Base-by-base conservation (phyloP, 2,329 filamentous ascomycete genomes). In the Ophiostoma novo-ulmi region DNA sequence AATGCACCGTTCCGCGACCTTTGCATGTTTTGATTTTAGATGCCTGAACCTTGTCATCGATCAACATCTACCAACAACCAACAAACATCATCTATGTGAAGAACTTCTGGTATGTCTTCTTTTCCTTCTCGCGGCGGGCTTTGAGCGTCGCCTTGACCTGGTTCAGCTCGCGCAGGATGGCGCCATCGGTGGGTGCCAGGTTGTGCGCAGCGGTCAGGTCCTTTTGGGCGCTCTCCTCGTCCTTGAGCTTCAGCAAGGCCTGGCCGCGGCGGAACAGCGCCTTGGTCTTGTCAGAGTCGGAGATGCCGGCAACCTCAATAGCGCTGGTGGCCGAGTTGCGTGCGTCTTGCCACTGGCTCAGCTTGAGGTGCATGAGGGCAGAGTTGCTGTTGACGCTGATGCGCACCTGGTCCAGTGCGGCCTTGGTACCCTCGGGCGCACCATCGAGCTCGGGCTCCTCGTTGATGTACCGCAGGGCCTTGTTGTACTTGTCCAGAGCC, bases 401-500 rank as follows among this genome's bases (percentile, higher is more conserved):
- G 75, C 94, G 92, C 70, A 98, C 85, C 52, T 89, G 83, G 71
- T 88, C 86, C 72, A 97, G 85, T 74, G 90, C 85, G 35, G 82
- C 79, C 76, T 88, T 89, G 55, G 90, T 86, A 52, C 90, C 89
- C 65, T 86, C 83, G 5, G 90, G 85, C 75, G 94, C 92, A 65
- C 87, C 85, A 61, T 95, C 91, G 14, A 87, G 80, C 67, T 91
- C 88, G 0, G 91, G 90, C 77, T 94, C 92, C 80, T 96, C 92
- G 80, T 94, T 92, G 72, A 97, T 83, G 80, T 97, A 97, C 76
- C 93, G 89, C 73, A 97, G 81, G 22, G 89, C 94, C 83, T 99
- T 99, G 80, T 96, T 89, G 82, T 99, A 99, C 83, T 99, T 99
- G 72, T 90, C 89, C 36, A 98, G 84, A 1, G 89, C 94, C 41